Base-by-base conservation (phyloP, 129 eudicot species). In the Erigeron canadensis region DNA sequence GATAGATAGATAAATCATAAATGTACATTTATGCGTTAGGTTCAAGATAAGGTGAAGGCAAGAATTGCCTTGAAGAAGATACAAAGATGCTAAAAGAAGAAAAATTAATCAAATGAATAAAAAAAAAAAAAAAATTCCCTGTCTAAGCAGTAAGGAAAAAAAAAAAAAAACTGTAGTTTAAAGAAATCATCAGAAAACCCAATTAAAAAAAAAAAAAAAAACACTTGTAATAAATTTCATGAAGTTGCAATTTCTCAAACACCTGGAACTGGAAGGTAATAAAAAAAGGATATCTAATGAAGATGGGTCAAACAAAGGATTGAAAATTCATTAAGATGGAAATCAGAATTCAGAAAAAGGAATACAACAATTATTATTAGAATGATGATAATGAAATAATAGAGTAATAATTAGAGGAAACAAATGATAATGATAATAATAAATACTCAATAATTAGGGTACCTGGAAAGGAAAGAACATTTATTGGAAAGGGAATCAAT, bases 401-500 rank as follows among this genome's bases (percentile, higher is more conserved):
- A 17, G 23, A 54, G n/a, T 28, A 28, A 28, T 28, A n/a, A 54
- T n/a, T n/a, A 54, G 12, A 17, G 23, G n/a, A 23, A 10, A 19
- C 2, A 45, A 8, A 69, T 21, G 8, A 47, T 5, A 21, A 71
- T 69, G 22, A 23, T 42, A 62, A 61, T 50, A 16, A 81, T n/a
- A n/a, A n/a, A n/a, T n/a, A n/a, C n/a, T n/a, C n/a, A n/a, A n/a
- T n/a, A n/a, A n/a, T n/a, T n/a, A n/a, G n/a, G n/a, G n/a, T n/a
- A n/a, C 81, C 77, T 81, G 58, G 69, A 80, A 75, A 45, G 60
- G 75, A 19, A 54, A 56, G 40, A 81, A 34, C 78, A 76, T 64
- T 57, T 38, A 64, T 13, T 75, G 66, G 55, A 54, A 62, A 58
- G 71, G 80, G 21, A 55, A 76, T 56, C 53, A 59, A 69, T 54